Evolutionary conservation across 306 rosid species (phyloP).

Genomic region (Citrullus amarus): DNA sequence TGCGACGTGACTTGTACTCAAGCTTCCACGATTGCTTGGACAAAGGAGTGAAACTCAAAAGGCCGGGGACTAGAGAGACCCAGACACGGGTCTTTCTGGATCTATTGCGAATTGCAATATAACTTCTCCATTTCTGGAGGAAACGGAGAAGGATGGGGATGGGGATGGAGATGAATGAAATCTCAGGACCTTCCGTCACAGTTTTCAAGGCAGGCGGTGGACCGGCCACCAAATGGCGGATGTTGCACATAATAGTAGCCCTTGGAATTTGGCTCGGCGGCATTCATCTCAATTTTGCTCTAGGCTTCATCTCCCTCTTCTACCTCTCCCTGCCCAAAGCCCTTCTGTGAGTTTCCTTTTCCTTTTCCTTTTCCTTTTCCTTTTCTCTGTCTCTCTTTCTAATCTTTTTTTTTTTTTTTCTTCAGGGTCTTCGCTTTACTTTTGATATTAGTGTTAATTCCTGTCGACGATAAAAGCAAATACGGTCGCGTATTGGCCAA

Average conservation of each 20-base stretch:
- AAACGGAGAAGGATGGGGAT: not conserved
- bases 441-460: conserved; percentile 36
- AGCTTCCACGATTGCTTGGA: not conserved
- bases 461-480: conserved; percentile 41
- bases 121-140: not conserved
- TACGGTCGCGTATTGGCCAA: conserved; percentile 47
- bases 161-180: not conserved
- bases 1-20: not conserved
- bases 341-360: conserved; percentile 32
- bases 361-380: not conserved
- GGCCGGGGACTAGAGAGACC: not conserved
- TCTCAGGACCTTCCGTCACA: not conserved
- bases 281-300: conserved; percentile 43
- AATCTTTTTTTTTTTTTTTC: not conserved
- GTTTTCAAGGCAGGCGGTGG: not conserved
- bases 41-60: not conserved
- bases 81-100: not conserved
- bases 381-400: not conserved
- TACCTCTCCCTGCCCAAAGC: conserved; percentile 52
- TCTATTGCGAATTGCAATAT: not conserved
- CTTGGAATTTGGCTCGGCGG: conserved; percentile 58
- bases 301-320: conserved; percentile 34
- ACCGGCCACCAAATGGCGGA: conserved; percentile 1
- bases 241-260: conserved; percentile 24
- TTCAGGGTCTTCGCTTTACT: conserved; percentile 51